These are phyloP conservation scores for Lentinus brumalis DNA, from an alignment of 768 basidiomycete species.

Conservation along the genomic window DNA sequence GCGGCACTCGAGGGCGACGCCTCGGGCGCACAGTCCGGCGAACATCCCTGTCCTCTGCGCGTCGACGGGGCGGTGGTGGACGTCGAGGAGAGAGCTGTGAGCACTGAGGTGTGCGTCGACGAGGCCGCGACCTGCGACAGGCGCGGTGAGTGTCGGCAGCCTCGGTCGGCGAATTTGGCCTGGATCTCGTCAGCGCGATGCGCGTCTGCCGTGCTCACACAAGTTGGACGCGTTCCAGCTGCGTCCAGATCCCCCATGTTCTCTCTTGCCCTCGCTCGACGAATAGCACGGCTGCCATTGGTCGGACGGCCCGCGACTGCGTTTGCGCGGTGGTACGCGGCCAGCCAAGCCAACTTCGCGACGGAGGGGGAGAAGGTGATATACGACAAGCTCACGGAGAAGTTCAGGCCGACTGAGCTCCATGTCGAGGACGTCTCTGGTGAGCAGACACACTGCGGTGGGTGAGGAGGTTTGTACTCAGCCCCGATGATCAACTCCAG, in stretches of 20 bases:
- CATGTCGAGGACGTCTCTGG: slow-evolving; percentile 96
- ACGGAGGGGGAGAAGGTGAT: slow-evolving; percentile 73
- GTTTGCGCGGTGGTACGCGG: slow-evolving; percentile 9
- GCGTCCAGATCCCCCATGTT: slow-evolving; percentile 24
- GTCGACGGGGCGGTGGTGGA: neutral
- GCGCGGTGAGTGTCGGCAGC: neutral
- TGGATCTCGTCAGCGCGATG: slow-evolving; percentile 4
- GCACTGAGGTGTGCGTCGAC: neutral
- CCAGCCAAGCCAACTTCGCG: slow-evolving; percentile 7
- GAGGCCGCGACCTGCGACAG: no score
- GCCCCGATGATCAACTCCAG: slow-evolving; percentile 40
- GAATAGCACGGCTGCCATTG: slow-evolving; percentile 16
- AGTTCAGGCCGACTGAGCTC: slow-evolving; percentile 78
- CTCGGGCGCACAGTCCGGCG: slow-evolving; percentile 18
- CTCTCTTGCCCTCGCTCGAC: slow-evolving; percentile 26
- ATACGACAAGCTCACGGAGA: slow-evolving; percentile 67
- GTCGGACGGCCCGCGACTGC: neutral
- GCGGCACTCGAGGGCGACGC: slow-evolving; percentile 17
- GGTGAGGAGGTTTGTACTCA: neutral
- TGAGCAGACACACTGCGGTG: slow-evolving; percentile 29
- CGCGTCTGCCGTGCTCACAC: slow-evolving; percentile 1
- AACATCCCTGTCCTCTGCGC: slow-evolving; percentile 8
- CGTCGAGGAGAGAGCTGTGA: slow-evolving; percentile 4
- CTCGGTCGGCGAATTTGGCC: neutral
- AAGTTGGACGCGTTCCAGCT: slow-evolving; percentile 5